Evolutionary conservation across 2,329 filamentous ascomycete species (phyloP).

Genomic region (Sporothrix euskadiensis): DNA sequence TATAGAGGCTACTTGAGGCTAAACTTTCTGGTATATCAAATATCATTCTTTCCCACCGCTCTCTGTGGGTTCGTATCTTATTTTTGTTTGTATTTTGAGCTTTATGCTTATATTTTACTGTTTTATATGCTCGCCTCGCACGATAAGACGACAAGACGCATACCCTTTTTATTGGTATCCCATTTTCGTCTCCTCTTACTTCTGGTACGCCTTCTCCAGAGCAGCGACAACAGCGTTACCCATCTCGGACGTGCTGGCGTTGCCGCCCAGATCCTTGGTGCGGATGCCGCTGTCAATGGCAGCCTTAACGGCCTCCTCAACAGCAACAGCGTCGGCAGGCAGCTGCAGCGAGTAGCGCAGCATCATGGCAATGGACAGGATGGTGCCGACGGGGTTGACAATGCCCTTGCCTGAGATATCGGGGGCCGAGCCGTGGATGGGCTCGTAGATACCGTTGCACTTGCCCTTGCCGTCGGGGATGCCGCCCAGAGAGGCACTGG

Average conservation of each 20-base stretch:
- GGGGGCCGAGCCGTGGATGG: conserved; percentile 91
- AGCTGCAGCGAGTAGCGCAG: conserved; percentile 87
- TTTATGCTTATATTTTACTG: conserved; percentile 4
- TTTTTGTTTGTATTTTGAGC: not conserved
- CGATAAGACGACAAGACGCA: not conserved
- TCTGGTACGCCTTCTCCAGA: conserved; percentile 66
- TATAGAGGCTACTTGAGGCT: not conserved
- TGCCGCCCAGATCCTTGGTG: conserved; percentile 84
- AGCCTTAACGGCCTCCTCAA: conserved; percentile 78
- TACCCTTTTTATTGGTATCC: conserved; percentile 12
- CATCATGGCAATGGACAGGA: conserved; percentile 94
- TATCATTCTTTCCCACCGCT: not conserved
- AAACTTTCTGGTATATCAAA: not conserved
- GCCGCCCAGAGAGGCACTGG: conserved; percentile 81
- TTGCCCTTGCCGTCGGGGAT: conserved; percentile 81
- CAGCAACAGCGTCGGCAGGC: conserved; percentile 70
- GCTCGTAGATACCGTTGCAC: conserved; percentile 96
- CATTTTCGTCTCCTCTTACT: conserved; percentile 29
- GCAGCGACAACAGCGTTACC: conserved; percentile 79
- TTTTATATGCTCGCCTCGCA: not conserved
- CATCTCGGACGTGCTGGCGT: conserved; percentile 67
- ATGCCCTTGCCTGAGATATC: conserved; percentile 91
- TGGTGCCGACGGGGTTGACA: conserved; percentile 88
- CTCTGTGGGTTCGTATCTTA: not conserved
- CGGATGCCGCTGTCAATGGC: conserved; percentile 77